Conservation (phyloP, 306 rosid genomes). For the Pyrus bretschneideri region DNA sequence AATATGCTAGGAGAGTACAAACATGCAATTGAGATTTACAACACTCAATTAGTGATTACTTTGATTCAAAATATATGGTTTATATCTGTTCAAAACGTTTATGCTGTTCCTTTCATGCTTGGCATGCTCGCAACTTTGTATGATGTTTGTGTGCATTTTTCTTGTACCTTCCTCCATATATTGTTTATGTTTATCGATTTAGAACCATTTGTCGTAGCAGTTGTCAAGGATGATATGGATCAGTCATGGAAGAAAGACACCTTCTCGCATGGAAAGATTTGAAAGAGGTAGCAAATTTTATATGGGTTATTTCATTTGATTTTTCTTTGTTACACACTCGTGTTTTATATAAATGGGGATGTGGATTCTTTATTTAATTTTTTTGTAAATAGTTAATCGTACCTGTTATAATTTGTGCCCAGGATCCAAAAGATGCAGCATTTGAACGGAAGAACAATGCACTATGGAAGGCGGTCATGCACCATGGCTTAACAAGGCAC, state of each 20-base stretch:
- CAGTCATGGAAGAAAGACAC: not conserved
- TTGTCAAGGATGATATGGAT: not conserved
- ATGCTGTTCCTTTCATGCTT: not conserved
- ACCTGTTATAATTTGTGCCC: no score
- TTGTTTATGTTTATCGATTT: not conserved
- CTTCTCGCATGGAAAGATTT: not conserved
- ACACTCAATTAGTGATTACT: not conserved
- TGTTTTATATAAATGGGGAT: no score
- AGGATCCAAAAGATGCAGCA: no score
- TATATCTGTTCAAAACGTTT: not conserved
- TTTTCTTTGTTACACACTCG: no score
- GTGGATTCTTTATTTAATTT: no score
- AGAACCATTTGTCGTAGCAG: not conserved
- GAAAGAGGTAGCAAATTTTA: no score
- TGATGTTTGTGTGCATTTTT: not conserved
- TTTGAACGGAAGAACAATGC: not conserved
- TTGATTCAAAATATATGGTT: not conserved
- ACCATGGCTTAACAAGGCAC: slow-evolving; percentile 46
- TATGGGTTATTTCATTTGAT: no score
- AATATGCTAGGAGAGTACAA: not conserved
- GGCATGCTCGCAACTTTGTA: not conserved
- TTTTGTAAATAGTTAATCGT: no score
- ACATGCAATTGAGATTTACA: not conserved
- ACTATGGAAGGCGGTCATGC: slow-evolving; percentile 14
- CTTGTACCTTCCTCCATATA: not conserved